A percentile compares a stretch with the other conserved stretches of the same genome.
phyloP scores from a whole-genome alignment of 495 filamentous ascomycete species.

The Lepidopterella palustris region DNA sequence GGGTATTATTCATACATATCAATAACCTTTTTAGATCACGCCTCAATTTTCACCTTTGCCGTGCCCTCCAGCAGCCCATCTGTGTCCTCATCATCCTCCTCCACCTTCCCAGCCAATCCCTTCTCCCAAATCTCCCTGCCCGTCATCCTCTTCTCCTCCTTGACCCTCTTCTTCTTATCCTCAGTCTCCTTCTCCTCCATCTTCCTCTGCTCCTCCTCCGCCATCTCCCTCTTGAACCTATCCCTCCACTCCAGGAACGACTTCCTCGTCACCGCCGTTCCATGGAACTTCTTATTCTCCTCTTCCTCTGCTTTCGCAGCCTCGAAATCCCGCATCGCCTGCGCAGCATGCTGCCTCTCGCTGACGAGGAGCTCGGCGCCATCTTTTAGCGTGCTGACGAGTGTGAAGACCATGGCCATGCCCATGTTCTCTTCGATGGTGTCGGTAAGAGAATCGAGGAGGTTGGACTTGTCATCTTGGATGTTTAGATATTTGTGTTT shows the following conservation, averaged over 20 bases:
- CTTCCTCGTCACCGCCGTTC: constrained; percentile 77
- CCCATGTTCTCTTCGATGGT: constrained; percentile 85
- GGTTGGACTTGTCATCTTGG: constrained; percentile 59
- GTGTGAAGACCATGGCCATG: constrained; percentile 96
- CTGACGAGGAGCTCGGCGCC: constrained; percentile 70
- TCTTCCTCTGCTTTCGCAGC: constrained; percentile 69
- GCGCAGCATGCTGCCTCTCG: constrained; percentile 58
- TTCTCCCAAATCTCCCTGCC: constrained; percentile 81
- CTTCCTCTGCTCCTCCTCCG: constrained; percentile 56
- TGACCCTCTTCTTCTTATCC: constrained; percentile 61
- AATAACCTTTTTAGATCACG: constrained; percentile 12
- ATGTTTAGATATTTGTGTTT: constrained; percentile 57
- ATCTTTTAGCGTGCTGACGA: constrained; percentile 83
- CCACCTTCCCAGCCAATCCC: constrained; percentile 66
- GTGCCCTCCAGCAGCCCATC: constrained; percentile 52
- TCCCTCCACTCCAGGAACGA: constrained; percentile 78
- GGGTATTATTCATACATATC: background rate
- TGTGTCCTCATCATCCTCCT: constrained; percentile 63
- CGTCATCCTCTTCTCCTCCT: constrained; percentile 64
- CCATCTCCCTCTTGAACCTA: constrained; percentile 70
- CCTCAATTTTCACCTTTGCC: constrained; percentile 61
- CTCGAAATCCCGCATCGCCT: constrained; percentile 57
- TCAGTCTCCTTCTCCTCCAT: constrained; percentile 68
- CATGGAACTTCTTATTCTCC: constrained; percentile 94
- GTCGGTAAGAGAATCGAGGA: constrained; percentile 61